phyloP scores from a whole-genome alignment of 352 stramenopile genomes.

The Phytopythium litorale region DNA sequence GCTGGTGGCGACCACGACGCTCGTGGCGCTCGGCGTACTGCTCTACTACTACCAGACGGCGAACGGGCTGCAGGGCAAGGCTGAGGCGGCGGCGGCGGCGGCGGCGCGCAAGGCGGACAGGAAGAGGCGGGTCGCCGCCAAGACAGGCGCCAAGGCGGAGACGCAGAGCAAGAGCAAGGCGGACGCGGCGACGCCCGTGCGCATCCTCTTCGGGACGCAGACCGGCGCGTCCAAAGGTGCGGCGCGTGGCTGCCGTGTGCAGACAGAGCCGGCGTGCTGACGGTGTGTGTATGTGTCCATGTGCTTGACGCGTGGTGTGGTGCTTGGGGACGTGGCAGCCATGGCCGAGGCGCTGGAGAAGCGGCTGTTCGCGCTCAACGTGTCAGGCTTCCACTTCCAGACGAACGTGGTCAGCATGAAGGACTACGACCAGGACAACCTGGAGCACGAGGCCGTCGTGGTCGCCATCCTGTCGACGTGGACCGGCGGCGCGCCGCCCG shows the following conservation, averaged over 20 bases:
- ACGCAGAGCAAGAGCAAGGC: slow-evolving; percentile 8
- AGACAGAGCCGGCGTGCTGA: not conserved
- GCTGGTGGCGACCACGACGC: slow-evolving; percentile 2
- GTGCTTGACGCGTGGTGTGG: too few species aligned
- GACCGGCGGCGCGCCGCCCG: slow-evolving; percentile 69
- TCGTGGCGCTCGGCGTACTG: slow-evolving; percentile 5
- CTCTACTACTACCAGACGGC: not conserved
- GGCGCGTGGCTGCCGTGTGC: not conserved
- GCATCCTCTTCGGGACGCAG: slow-evolving; percentile 86
- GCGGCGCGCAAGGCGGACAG: slow-evolving; percentile 3
- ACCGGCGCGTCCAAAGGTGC: slow-evolving; percentile 75
- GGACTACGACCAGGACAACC: slow-evolving; percentile 88
- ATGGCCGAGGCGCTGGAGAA: slow-evolving; percentile 76
- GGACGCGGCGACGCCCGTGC: slow-evolving; percentile 43
- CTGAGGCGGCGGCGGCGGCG: slow-evolving; percentile 6
- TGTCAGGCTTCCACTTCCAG: slow-evolving; percentile 79
- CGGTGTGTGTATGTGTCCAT: not conserved
- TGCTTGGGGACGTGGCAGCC: slow-evolving; percentile 15
- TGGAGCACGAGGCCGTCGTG: slow-evolving; percentile 84
- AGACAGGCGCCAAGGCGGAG: not conserved
- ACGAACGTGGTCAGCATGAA: slow-evolving; percentile 85
- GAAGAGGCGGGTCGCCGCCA: slow-evolving; percentile 10
- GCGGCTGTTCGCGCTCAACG: slow-evolving; percentile 75
- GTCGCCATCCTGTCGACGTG: slow-evolving; percentile 86
- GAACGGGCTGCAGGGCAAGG: not conserved